These are phyloP conservation scores for Cladosporium cucumerinum DNA, from an alignment of 2,329 filamentous ascomycete genomes.

Conservation along the genomic window DNA sequence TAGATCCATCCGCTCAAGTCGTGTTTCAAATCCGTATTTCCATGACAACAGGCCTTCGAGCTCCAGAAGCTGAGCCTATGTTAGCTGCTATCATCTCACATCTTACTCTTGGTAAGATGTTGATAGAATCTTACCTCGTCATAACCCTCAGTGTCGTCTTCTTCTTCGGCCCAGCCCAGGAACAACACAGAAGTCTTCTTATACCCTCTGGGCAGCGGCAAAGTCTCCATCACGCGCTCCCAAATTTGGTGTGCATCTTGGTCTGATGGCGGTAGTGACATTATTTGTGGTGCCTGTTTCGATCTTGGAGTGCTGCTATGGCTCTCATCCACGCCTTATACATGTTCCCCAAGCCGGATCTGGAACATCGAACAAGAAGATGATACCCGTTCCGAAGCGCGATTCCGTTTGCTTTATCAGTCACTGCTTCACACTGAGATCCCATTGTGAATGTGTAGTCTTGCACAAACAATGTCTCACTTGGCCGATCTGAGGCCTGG, in stretches of 20 bases:
- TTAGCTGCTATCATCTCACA: neutral
- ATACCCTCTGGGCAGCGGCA: neutral
- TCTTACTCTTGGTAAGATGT: neutral
- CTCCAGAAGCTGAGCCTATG: neutral
- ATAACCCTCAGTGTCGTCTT: neutral
- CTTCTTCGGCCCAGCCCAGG: constrained; percentile 3
- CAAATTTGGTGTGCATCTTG: neutral
- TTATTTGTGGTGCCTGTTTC: neutral
- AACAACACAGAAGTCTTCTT: neutral
- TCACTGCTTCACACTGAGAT: neutral
- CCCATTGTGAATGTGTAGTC: neutral
- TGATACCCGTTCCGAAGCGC: neutral
- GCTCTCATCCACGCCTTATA: neutral
- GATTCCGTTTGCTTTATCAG: neutral
- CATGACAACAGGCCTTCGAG: neutral
- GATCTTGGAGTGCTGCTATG: neutral
- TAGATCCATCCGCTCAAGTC: neutral
- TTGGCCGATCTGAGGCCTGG: neutral
- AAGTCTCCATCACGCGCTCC: neutral
- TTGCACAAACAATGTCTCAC: neutral
- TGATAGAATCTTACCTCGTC: neutral
- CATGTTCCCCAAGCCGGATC: neutral
- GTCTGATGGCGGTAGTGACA: neutral
- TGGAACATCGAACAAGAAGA: neutral
- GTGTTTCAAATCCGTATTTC: neutral